Percentiles rank a stretch among this genome's conserved stretches.
Conservation (phyloP, 2,329 filamentous ascomycete species). For the Dothistroma pini region DNA sequence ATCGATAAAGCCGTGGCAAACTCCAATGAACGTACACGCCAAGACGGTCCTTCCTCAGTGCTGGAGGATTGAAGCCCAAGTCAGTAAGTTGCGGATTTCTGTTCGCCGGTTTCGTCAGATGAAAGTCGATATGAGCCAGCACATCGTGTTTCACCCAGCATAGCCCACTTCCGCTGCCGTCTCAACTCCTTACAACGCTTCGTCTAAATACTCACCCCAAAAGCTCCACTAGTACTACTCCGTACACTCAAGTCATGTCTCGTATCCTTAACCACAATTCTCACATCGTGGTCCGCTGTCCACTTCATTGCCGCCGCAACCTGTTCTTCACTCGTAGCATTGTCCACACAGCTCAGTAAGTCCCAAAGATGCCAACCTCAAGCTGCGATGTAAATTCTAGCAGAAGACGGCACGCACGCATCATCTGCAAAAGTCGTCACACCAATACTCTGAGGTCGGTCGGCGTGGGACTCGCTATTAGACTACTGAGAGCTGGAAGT, state of each 20-base stretch:
- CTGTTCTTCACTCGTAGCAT: constrained; percentile 32
- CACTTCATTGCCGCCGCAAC: constrained; percentile 31
- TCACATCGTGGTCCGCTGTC: constrained; percentile 15
- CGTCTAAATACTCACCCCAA: constrained; percentile 19
- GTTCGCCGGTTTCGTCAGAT: no score
- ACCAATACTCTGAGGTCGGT: constrained; percentile 33
- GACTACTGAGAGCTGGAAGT: constrained; percentile 31
- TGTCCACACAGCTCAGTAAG: constrained; percentile 35
- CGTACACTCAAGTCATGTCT: constrained; percentile 21
- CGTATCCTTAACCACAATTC: constrained; percentile 20
- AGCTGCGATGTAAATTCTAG: constrained; percentile 24
- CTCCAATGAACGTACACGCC: no score
- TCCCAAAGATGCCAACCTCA: constrained; percentile 32
- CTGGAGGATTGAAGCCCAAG: no score
- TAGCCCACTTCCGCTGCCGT: no score
- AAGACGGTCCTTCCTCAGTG: no score
- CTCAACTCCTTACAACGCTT: no score
- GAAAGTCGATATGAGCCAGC: no score
- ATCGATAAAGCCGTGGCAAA: no score
- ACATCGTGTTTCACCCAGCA: no score
- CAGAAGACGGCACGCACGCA: constrained; percentile 33
- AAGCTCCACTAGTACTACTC: constrained; percentile 13
- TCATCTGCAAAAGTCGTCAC: constrained; percentile 35
- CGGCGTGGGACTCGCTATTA: constrained; percentile 31
- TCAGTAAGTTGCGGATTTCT: no score